Conservation (phyloP, 805 yeast species). For the Lipomyces anomalus region DNA sequence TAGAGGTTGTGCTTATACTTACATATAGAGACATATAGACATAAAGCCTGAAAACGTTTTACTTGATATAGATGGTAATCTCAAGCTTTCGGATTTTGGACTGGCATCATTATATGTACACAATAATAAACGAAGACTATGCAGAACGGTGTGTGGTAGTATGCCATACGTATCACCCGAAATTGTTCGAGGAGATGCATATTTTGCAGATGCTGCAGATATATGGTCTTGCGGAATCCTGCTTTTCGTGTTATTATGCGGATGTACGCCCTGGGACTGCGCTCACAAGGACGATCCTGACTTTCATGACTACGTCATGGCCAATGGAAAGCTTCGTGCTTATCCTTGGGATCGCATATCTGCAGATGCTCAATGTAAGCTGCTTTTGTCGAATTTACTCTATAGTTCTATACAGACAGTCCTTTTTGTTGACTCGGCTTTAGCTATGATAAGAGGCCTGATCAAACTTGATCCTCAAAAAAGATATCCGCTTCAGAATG, state of each 20-base stretch:
- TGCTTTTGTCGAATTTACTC: too few relatives aligned
- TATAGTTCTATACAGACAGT: too few relatives aligned
- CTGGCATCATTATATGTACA: slow-evolving; percentile 57
- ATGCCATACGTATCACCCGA: slow-evolving; percentile 82
- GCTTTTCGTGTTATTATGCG: slow-evolving; percentile 55
- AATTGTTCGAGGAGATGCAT: slow-evolving; percentile 41
- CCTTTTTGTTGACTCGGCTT: too few relatives aligned
- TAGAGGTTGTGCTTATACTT: neutral
- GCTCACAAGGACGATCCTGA: slow-evolving; percentile 51
- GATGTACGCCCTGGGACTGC: slow-evolving; percentile 68
- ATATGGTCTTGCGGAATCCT: slow-evolving; percentile 57
- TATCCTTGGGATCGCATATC: slow-evolving; percentile 55
- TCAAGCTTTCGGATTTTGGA: slow-evolving; percentile 75
- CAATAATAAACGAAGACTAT: slow-evolving; percentile 43
- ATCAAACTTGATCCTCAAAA: slow-evolving; percentile 45
- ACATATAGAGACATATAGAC: too few relatives aligned
- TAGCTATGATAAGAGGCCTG: slow-evolving; percentile 49
- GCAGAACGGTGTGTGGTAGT: slow-evolving; percentile 58
- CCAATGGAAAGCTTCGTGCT: slow-evolving; percentile 42
- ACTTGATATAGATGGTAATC: slow-evolving; percentile 56
- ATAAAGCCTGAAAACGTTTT: slow-evolving; percentile 66
- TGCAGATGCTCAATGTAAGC: slow-evolving; percentile 39
- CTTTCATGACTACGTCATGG: slow-evolving; percentile 38
- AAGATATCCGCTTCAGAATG: slow-evolving; percentile 40
- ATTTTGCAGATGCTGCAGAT: slow-evolving; percentile 55